Evolutionary conservation across 805 yeast species (phyloP).

Genomic region (Lachancea thermotolerans): DNA sequence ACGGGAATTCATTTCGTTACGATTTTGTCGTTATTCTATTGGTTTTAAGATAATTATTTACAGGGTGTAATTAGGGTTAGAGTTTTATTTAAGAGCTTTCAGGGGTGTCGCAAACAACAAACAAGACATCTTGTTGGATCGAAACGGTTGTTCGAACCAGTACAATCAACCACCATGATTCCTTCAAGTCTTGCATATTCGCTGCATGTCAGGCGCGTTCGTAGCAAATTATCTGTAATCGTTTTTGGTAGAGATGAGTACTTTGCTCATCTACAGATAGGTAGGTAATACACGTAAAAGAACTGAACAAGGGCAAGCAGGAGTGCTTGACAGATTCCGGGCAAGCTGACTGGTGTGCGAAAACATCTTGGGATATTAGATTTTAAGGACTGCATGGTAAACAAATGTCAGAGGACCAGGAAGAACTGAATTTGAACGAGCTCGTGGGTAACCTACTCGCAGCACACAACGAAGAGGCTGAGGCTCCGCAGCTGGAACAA

Average conservation of each 20-base stretch:
- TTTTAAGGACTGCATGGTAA: background rate
- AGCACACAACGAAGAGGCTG: slow-evolving; percentile 17
- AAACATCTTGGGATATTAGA: background rate
- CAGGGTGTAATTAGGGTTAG: slow-evolving; percentile 4
- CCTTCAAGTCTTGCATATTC: background rate
- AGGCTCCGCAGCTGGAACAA: slow-evolving; percentile 15
- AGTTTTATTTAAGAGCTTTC: background rate
- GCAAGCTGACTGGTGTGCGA: background rate
- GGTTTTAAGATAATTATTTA: slow-evolving; percentile 2
- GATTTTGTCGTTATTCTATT: background rate
- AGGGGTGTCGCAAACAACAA: no score
- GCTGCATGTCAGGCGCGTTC: background rate
- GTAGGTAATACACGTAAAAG: no score
- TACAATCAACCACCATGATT: background rate
- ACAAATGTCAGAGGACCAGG: slow-evolving; percentile 23
- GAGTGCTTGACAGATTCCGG: background rate
- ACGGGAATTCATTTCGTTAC: no score
- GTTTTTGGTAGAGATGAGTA: background rate
- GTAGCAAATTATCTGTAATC: background rate
- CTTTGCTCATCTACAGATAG: no score
- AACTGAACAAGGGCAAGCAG: background rate
- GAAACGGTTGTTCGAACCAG: no score
- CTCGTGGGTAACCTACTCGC: slow-evolving; percentile 29
- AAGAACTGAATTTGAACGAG: slow-evolving; percentile 28
- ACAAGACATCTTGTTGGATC: no score